Evolutionary conservation across 2,329 filamentous ascomycete genomes (phyloP).

Genomic region (Aspergillus quadricinctus): DNA sequence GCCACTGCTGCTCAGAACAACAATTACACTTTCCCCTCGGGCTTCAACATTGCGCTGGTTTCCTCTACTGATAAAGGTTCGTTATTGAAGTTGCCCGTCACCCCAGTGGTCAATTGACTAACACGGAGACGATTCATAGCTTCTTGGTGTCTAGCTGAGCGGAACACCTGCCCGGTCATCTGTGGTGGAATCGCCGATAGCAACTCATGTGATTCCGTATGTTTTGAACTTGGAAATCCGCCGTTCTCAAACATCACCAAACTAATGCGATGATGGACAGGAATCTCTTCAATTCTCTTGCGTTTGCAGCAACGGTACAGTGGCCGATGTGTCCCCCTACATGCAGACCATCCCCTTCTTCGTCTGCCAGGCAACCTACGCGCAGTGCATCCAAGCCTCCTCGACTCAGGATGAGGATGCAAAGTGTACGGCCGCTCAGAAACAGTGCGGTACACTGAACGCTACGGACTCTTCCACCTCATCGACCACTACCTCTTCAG

Average conservation of each 20-base stretch:
- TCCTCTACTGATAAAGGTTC: constrained; percentile 28
- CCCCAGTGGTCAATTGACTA: not conserved
- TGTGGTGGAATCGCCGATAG: constrained; percentile 49
- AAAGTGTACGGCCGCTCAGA: constrained; percentile 43
- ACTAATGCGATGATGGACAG: constrained; percentile 28
- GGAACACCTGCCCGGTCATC: constrained; percentile 57
- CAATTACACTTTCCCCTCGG: constrained; percentile 37
- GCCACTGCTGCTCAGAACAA: constrained; percentile 42
- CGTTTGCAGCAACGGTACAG: constrained; percentile 52
- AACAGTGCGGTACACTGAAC: constrained; percentile 51
- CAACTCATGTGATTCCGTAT: constrained; percentile 57
- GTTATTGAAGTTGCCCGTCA: constrained; percentile 3
- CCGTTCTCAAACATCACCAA: constrained; percentile 8
- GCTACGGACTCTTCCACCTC: constrained; percentile 31
- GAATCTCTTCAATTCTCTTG: constrained; percentile 52
- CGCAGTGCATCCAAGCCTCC: constrained; percentile 42
- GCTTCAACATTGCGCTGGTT: constrained; percentile 42
- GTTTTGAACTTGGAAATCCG: constrained; percentile 19
- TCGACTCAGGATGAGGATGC: constrained; percentile 42
- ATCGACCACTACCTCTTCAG: constrained; percentile 23
- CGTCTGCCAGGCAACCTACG: constrained; percentile 53
- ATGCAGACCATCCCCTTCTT: constrained; percentile 56
- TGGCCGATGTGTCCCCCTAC: constrained; percentile 55
- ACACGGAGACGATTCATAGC: constrained; percentile 24
- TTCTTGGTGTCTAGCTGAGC: constrained; percentile 56